Conservation (phyloP, 106 monocot species). For the Cymbidium sinense region DNA sequence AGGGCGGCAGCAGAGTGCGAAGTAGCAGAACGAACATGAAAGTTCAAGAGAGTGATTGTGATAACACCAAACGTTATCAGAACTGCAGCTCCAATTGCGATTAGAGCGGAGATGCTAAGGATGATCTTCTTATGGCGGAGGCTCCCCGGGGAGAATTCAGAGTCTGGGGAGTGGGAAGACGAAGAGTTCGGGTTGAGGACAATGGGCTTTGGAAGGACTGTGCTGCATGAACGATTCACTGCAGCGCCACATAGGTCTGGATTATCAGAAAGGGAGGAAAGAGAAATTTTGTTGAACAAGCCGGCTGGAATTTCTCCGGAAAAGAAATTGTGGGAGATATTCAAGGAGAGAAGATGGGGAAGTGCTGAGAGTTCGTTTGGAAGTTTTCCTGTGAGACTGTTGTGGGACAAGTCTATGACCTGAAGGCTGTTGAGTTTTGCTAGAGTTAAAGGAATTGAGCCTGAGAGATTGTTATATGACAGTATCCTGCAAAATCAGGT, state of each 20-base stretch:
- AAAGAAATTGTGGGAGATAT: conserved; percentile 75
- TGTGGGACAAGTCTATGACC: conserved; percentile 58
- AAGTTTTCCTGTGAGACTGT: conserved; percentile 50
- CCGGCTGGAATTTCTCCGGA: conserved; percentile 68
- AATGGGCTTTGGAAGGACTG: conserved; percentile 83
- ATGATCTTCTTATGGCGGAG: conserved; percentile 65
- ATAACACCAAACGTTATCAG: conserved; percentile 65
- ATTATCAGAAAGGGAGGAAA: conserved; percentile 65
- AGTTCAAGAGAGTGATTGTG: conserved; percentile 61
- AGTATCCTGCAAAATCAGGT: conserved; percentile 41
- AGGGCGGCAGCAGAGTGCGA: conserved; percentile 34
- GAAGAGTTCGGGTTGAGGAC: conserved; percentile 86
- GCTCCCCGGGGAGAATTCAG: conserved; percentile 20
- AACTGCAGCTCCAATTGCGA: conserved; percentile 76
- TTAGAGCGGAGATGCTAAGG: conserved; percentile 74
- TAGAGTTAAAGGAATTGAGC: conserved; percentile 44
- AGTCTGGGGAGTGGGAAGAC: conserved; percentile 10
- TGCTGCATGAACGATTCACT: conserved; percentile 55
- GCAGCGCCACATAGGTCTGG: conserved; percentile 67
- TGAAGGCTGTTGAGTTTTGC: conserved; percentile 60
- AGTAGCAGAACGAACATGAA: conserved; percentile 30
- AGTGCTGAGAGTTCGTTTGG: conserved; percentile 72
- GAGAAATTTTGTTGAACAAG: conserved; percentile 61
- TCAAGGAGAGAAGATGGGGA: conserved; percentile 49
- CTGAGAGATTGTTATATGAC: conserved; percentile 66